phyloP scores from a whole-genome alignment of 2,329 filamentous ascomycete genomes.

The Sporothrix dimorphospora region DNA sequence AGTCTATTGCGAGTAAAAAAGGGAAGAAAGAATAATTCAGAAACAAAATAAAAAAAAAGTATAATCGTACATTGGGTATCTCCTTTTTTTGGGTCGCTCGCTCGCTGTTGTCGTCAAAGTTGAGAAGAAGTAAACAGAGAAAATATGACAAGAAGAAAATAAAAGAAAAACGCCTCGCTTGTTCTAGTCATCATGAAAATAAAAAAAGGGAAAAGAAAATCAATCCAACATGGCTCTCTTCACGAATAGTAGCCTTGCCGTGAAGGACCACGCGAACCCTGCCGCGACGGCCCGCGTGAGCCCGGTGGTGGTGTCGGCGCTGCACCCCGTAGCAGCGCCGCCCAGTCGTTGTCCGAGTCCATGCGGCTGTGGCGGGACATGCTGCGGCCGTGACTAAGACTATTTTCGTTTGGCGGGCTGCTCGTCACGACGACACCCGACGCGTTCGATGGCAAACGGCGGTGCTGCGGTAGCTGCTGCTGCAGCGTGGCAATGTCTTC shows the following conservation, averaged over 20 bases:
- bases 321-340: constrained; percentile 35
- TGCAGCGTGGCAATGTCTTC: constrained; percentile 40
- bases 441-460: neutral
- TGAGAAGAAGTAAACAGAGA: neutral
- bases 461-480: constrained; percentile 24
- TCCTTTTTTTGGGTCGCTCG: constrained; percentile 15
- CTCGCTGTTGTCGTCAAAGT: neutral
- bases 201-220: neutral
- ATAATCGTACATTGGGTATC: constrained; percentile 17
- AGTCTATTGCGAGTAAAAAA: neutral
- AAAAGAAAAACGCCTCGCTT: neutral
- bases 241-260: constrained; percentile 13
- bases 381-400: neutral
- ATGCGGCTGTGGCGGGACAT: constrained; percentile 23
- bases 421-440: neutral
- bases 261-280: constrained; percentile 13
- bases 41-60: neutral
- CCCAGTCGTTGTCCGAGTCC: constrained; percentile 39
- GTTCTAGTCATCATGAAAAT: neutral
- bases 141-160: neutral
- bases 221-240: neutral
- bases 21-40: neutral
- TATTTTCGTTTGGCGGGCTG: neutral
- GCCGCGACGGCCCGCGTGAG: constrained; percentile 11
- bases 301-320: constrained; percentile 32